Evolutionary conservation across 1,139 yeast genomes (phyloP).

Genomic region (Zygoascus hellenicus): DNA sequence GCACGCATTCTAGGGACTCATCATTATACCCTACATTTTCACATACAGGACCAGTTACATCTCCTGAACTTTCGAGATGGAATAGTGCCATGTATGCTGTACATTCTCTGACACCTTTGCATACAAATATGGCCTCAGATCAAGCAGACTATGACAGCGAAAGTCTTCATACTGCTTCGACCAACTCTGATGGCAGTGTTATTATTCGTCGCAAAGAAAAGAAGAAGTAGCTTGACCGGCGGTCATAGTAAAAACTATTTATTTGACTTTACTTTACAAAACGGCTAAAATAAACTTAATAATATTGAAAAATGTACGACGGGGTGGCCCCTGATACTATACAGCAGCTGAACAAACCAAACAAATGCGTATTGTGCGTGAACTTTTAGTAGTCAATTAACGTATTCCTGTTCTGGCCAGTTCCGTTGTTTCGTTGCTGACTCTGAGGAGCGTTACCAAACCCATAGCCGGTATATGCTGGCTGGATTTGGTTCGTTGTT

Average conservation of each 20-base stretch:
- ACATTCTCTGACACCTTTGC: constrained; percentile 2
- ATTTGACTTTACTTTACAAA: constrained; percentile 2
- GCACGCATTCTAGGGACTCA: constrained; percentile 5
- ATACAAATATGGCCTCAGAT: neutral
- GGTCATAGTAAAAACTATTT: neutral
- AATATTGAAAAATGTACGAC: neutral
- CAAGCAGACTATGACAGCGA: neutral
- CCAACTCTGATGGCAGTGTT: constrained; percentile 2
- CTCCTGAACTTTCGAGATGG: neutral
- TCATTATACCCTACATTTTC: constrained; percentile 4
- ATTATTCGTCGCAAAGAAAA: constrained; percentile 1
- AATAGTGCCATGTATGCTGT: constrained; percentile 4
- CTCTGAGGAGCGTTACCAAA: constrained; percentile 63
- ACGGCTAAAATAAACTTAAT: neutral
- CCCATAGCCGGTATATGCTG: constrained; percentile 85
- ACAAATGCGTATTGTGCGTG: neutral
- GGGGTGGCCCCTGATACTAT: neutral
- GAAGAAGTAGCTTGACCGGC: neutral
- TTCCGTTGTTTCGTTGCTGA: constrained; percentile 29
- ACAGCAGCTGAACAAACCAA: constrained; percentile 1
- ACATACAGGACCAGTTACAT: neutral
- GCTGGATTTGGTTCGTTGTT: constrained; percentile 48
- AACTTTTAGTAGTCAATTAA: constrained; percentile 9
- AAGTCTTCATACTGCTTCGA: constrained; percentile 5
- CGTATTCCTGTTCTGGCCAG: constrained; percentile 8